phyloP scores from a whole-genome alignment of 352 stramenopile genomes.

The Globisporangium iwayamae region DNA sequence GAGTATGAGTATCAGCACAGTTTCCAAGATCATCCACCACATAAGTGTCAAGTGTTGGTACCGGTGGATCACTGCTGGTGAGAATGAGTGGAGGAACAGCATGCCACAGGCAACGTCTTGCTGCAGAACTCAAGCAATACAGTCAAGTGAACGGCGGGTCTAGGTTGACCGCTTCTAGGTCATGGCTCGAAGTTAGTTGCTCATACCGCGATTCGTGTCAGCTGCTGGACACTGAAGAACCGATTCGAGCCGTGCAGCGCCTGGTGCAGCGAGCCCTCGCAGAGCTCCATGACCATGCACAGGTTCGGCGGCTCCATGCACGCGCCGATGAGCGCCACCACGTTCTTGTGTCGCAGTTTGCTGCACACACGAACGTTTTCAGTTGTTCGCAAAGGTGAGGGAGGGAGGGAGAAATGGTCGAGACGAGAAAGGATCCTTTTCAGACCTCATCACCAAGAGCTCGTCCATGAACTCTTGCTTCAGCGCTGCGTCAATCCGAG shows the following conservation, averaged over 20 bases:
- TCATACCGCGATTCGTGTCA: slow-evolving; percentile 45
- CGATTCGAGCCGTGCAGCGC: slow-evolving; percentile 51
- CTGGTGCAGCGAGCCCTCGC: slow-evolving; percentile 60
- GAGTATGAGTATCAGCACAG: background rate
- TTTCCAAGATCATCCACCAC: background rate
- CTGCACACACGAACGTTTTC: slow-evolving; percentile 15
- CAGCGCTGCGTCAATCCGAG: slow-evolving; percentile 73
- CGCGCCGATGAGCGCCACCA: slow-evolving; percentile 73
- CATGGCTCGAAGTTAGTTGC: background rate
- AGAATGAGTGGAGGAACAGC: slow-evolving; percentile 82
- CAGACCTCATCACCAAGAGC: slow-evolving; percentile 85
- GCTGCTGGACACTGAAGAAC: slow-evolving; percentile 51
- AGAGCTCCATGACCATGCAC: slow-evolving; percentile 83
- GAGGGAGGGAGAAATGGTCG: slow-evolving; percentile 12
- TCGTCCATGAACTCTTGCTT: slow-evolving; percentile 94
- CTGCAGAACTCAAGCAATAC: slow-evolving; percentile 19
- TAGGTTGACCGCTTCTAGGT: background rate
- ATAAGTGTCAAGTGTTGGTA: slow-evolving; percentile 11
- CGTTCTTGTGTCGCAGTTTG: slow-evolving; percentile 68
- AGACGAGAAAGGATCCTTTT: background rate
- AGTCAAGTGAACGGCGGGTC: background rate
- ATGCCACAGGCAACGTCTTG: slow-evolving; percentile 81
- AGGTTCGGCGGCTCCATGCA: slow-evolving; percentile 73
- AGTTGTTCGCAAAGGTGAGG: background rate
- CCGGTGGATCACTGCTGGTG: slow-evolving; percentile 86